These are phyloP conservation scores for Soucietia sequanensis DNA, from an alignment of 805 yeast genomes.

Conservation along the genomic window DNA sequence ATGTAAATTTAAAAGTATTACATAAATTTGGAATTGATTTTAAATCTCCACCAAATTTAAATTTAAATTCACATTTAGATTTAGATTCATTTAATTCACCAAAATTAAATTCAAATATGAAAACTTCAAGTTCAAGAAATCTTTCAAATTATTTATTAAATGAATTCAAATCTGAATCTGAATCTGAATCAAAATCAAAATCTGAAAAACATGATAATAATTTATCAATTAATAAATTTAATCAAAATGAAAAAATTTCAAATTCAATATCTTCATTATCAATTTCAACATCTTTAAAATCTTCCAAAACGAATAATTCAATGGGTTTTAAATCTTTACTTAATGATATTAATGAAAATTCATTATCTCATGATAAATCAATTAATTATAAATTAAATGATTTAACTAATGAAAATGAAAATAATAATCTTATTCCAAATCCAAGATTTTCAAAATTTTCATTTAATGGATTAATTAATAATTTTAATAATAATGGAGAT, in stretches of 20 bases:
- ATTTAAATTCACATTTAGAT: slow-evolving; percentile 13
- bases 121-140: slow-evolving; percentile 39
- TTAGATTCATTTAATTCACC: slow-evolving; percentile 38
- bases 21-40: slow-evolving; percentile 38
- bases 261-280: too few species aligned
- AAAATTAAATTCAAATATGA: slow-evolving; percentile 19
- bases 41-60: slow-evolving; percentile 9
- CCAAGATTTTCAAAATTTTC: slow-evolving; percentile 44
- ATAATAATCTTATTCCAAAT: slow-evolving; percentile 33
- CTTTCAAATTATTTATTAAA: slow-evolving; percentile 23
- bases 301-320: slow-evolving; percentile 3
- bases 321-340: slow-evolving; percentile 21
- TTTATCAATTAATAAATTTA: slow-evolving; percentile 13
- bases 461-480: slow-evolving; percentile 33
- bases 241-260: slow-evolving; percentile 14
- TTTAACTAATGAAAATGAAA: slow-evolving; percentile 1
- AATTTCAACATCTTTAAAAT: not conserved
- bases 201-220: too few species aligned
- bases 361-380: too few species aligned
- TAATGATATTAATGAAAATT: slow-evolving; percentile 17
- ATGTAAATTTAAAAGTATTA: slow-evolving; percentile 31
- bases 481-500: slow-evolving; percentile 8
- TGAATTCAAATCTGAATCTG: too few species aligned
- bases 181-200: too few species aligned
- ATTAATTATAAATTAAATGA: slow-evolving; percentile 1